Percentiles rank a stretch among this genome's conserved stretches.
Conservation (phyloP, 176 grass and related monocot species). For the Ensete ventricosum region DNA sequence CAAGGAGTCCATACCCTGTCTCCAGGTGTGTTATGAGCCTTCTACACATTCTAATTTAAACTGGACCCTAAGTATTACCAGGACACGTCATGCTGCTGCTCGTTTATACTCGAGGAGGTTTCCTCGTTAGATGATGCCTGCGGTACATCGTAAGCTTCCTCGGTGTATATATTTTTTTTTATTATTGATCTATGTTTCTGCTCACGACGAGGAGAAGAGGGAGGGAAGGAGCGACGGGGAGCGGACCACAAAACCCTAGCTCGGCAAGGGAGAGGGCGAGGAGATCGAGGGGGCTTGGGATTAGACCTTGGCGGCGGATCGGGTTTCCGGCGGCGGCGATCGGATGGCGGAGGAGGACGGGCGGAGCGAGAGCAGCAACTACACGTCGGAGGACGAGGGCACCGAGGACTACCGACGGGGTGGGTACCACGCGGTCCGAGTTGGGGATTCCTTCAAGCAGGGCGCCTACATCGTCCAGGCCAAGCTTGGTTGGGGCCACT, state of each 20-base stretch:
- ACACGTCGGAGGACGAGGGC: slow-evolving; percentile 94
- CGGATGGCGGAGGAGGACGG: slow-evolving; percentile 34
- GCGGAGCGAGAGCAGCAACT: slow-evolving; percentile 65
- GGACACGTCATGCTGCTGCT: background rate
- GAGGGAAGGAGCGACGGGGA: background rate
- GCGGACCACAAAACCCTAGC: background rate
- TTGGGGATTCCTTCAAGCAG: slow-evolving; percentile 84
- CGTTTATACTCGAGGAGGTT: no score
- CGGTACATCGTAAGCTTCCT: background rate
- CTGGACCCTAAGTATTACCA: background rate
- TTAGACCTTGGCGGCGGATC: background rate
- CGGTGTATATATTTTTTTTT: background rate
- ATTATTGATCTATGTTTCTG: background rate
- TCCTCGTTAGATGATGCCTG: background rate
- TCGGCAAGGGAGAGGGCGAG: background rate
- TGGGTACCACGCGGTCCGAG: slow-evolving; percentile 81
- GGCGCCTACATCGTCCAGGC: slow-evolving; percentile 87
- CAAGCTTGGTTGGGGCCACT: slow-evolving; percentile 98
- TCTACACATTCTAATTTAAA: background rate
- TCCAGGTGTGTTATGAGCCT: background rate
- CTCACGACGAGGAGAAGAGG: background rate
- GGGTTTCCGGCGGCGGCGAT: background rate
- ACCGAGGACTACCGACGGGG: slow-evolving; percentile 95
- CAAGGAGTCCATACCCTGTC: background rate
- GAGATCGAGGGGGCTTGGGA: background rate